Evolutionary conservation across 352 stramenopile genomes (phyloP), one percentile per base, ranked within the genome.

Genomic region (Pythium apleroticum): DNA sequence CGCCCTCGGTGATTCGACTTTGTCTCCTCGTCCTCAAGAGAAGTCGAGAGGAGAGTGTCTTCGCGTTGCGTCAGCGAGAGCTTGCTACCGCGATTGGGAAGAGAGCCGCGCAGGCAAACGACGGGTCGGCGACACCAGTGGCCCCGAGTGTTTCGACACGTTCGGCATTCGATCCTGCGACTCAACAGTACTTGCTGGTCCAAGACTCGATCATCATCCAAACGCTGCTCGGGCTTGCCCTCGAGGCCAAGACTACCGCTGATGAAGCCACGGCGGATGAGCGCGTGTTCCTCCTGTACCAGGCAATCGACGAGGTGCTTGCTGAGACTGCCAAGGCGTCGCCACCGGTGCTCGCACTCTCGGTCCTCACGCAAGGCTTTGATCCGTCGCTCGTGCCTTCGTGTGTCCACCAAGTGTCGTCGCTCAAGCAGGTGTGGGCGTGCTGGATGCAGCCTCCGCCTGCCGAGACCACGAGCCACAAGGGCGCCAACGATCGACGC

Each of bases 121-220:
- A 59, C 9, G 46, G 35, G 12, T 28, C 63, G 24, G 25, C 58
- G 49, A 35, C 49, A 48, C 50, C 59, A 65, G 31, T 10, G 52
- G 25, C 39, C 20, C 19, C 25, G 25, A 31, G 33, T 25, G 19
- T 43, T 15, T 20, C 57, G 20, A 17, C 61, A 46, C 12, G 27
- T 9, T 6, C 27, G 8, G 27, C 48, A 12, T 46, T 61, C 10
- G 77, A 69, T 4, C 65, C 73, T 54, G 50, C 69, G 6, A 84
- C 64, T 58, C 72, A 80, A 22, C 75, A 88, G 25, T 80, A 81
- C 35, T 55, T 76, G 24, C 68, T 87, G 2, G 60, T 90, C 4
- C 78, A 88, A 55, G 81, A 88, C 55, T 90, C 78, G 35, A 61
- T 90, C 31, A 59, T 88, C 28, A 59, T 75, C 4, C 81, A 90